Evolutionary conservation across 352 stramenopile genomes (phyloP).

Genomic region (Plasmopara viticola): DNA sequence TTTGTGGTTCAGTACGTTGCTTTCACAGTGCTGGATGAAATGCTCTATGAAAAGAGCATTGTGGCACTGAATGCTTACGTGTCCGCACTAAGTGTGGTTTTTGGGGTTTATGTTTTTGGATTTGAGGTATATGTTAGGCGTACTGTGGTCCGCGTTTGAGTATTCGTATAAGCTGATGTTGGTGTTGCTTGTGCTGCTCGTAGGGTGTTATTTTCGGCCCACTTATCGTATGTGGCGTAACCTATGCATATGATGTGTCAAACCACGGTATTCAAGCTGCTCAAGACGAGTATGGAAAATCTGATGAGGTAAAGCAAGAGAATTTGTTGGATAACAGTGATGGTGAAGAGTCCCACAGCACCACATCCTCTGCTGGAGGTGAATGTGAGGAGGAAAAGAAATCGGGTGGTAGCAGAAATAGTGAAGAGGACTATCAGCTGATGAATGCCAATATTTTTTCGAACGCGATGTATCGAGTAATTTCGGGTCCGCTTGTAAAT

Average conservation of each 20-base stretch:
- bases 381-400: slow-evolving; percentile 18
- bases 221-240: slow-evolving; percentile 75
- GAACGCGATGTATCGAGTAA: slow-evolving; percentile 77
- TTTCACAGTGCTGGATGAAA: slow-evolving; percentile 80
- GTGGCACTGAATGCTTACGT: slow-evolving; percentile 82
- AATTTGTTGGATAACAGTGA: slow-evolving; percentile 40
- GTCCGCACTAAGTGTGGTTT: slow-evolving; percentile 78
- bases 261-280: slow-evolving; percentile 85
- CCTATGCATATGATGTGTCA: slow-evolving; percentile 80
- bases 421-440: slow-evolving; percentile 12
- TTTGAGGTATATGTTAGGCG: slow-evolving; percentile 45
- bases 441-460: slow-evolving; percentile 72
- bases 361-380: slow-evolving; percentile 37
- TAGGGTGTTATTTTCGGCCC: slow-evolving; percentile 83
- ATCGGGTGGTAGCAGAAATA: slow-evolving; percentile 10
- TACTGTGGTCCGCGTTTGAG: background rate
- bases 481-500: slow-evolving; percentile 70
- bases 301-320: slow-evolving; percentile 30
- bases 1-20: slow-evolving; percentile 82
- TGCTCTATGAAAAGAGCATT: slow-evolving; percentile 87
- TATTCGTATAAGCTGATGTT: background rate
- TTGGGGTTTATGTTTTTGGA: slow-evolving; percentile 83
- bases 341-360: slow-evolving; percentile 42
- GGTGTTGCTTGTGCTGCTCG: slow-evolving; percentile 2
- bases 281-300: slow-evolving; percentile 51